A percentile compares a stretch with the other conserved stretches of the same genome.
Conservation (phyloP, 2,329 filamentous ascomycete genomes). For the Tolypocladium amazonense region DNA sequence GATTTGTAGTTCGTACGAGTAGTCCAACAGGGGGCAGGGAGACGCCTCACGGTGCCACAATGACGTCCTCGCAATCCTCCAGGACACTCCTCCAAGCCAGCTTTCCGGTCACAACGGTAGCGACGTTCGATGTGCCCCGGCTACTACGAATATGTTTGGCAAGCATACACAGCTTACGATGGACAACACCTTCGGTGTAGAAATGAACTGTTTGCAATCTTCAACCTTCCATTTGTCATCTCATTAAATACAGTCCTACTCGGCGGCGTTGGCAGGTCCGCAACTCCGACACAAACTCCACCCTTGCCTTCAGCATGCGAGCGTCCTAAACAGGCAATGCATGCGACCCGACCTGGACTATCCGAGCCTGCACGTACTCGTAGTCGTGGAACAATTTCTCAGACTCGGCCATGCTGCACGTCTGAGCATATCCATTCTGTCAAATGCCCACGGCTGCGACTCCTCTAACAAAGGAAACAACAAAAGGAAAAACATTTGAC, state of each 20-base stretch:
- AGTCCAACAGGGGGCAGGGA: no score
- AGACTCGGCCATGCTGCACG: background rate
- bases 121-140: background rate
- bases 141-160: background rate
- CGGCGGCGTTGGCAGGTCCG: background rate
- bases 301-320: background rate
- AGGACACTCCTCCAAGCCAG: background rate
- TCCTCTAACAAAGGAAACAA: slow-evolving; percentile 2
- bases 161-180: background rate
- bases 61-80: background rate
- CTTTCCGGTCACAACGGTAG: background rate
- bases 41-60: background rate
- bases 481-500: background rate
- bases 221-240: background rate
- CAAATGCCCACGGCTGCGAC: background rate
- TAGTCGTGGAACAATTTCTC: background rate
- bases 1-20: background rate
- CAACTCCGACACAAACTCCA: background rate
- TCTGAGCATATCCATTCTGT: background rate
- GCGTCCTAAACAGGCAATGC: background rate
- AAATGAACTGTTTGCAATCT: background rate
- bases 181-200: background rate
- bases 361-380: background rate
- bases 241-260: background rate
- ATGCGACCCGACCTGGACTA: background rate